Base-by-base conservation (phyloP, 2,329 filamentous ascomycete species). In the Aspergillus melleus region DNA sequence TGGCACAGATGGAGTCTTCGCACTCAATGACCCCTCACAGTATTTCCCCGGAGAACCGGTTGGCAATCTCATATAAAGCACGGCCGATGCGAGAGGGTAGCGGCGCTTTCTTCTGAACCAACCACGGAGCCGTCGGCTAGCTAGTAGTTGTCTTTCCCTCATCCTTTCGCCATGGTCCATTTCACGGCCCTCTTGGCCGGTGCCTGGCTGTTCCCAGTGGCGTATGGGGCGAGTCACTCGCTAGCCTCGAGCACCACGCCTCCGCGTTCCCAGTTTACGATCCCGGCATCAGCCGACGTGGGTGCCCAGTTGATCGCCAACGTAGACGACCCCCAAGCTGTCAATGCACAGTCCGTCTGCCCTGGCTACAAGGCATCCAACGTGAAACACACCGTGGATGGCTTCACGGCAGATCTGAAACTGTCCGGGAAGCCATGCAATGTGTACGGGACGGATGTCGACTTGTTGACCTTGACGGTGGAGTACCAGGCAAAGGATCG, bases 401-500 rank as follows among this genome's bases (percentile, higher is more conserved):
- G 84, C 3, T 76, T 87, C 54, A 81, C 77, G 2, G 85, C 84
- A 8, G 79, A 75, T 4, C 68, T 87, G 66, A 76, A 67, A 0
- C 70, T 87, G 55, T 83, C 83, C 42, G 85, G 84, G 3, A 65
- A 77, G 22, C 71, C 84, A 30, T 87, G 91, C 79, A 90, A 94
- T 73, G 84, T 86, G 22, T 96, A 94, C 64, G 91, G 92, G 0
- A 88, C 83, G 8, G 92, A 96, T 70, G 79, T 96, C 29, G 81
- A 87, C 24, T 78, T 83, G 4, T 78, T 96, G 52, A 83, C 81
- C 39, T 77, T 96, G 32, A 83, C 85, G 3, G 88, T 95, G 12
- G 84, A 88, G 68, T 89, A 88, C 65, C 86, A 91, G 70, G 82
- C 84, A 5, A 75, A 77, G 16, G 84, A 90, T 66, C 83, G 90